Evolutionary conservation across 1,139 yeast species (phyloP).

Genomic region (Hansenula sp.): DNA sequence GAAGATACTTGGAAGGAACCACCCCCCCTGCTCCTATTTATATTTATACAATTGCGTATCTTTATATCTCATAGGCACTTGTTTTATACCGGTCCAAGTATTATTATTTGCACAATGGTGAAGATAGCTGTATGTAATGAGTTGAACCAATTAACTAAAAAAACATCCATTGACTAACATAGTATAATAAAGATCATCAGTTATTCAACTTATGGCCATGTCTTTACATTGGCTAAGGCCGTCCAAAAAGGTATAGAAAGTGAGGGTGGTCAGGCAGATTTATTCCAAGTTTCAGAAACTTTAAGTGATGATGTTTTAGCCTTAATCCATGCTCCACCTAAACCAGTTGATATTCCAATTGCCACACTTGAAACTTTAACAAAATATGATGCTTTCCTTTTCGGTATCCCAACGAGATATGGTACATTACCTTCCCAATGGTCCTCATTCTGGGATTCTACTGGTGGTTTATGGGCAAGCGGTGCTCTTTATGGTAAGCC

Average conservation of each 20-base stretch:
- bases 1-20: too few species aligned
- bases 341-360: slow-evolving; percentile 62
- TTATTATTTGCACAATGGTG: slow-evolving; percentile 16
- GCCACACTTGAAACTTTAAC: slow-evolving; percentile 55
- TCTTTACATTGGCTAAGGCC: slow-evolving; percentile 61
- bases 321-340: slow-evolving; percentile 62
- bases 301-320: slow-evolving; percentile 56
- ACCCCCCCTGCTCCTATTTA: too few species aligned
- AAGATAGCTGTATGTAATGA: slow-evolving; percentile 17
- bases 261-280: slow-evolving; percentile 68
- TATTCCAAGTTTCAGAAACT: slow-evolving; percentile 80
- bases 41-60: too few species aligned
- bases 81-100: too few species aligned
- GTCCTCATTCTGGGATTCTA: slow-evolving; percentile 75
- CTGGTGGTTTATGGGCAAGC: slow-evolving; percentile 77
- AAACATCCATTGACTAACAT: not conserved
- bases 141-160: not conserved
- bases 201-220: slow-evolving; percentile 81
- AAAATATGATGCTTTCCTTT: slow-evolving; percentile 68
- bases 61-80: too few species aligned
- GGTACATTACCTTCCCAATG: slow-evolving; percentile 81
- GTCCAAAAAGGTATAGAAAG: slow-evolving; percentile 64
- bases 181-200: slow-evolving; percentile 44
- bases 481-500: slow-evolving; percentile 74
- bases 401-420: slow-evolving; percentile 80